Conservation (phyloP, 2,329 filamentous ascomycete species). For the Stagonosporopsis chrysanthemi region DNA sequence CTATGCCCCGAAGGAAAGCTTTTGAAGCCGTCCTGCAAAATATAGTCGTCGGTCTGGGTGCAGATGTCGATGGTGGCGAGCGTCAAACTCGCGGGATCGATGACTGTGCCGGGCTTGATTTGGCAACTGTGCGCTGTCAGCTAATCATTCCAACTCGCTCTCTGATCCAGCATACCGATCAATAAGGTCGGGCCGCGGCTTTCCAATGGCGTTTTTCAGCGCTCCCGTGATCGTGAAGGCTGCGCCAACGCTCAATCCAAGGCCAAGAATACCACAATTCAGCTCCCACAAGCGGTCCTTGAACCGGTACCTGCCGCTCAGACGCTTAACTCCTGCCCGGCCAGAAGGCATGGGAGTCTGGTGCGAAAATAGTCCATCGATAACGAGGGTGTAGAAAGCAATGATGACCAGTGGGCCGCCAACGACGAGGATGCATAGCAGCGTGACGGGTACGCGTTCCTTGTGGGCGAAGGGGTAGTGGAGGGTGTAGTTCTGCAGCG, state of each 20-base stretch:
- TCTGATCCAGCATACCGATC: conserved; percentile 52
- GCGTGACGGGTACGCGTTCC: conserved; percentile 61
- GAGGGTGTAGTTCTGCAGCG: conserved; percentile 63
- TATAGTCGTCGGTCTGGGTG: conserved; percentile 56
- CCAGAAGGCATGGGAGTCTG: conserved; percentile 41
- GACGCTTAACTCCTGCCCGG: conserved; percentile 41
- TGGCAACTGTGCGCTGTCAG: conserved; percentile 32
- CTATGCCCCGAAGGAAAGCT: conserved; percentile 67
- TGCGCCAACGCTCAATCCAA: conserved; percentile 61
- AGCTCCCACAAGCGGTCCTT: conserved; percentile 68
- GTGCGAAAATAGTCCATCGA: conserved; percentile 67
- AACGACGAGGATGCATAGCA: conserved; percentile 59
- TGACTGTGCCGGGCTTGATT: conserved; percentile 17
- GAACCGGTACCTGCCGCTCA: conserved; percentile 58
- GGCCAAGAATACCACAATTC: conserved; percentile 66
- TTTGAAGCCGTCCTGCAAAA: conserved; percentile 66
- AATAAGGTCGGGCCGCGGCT: conserved; percentile 67
- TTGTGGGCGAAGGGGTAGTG: conserved; percentile 65
- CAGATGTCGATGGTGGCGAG: conserved; percentile 55
- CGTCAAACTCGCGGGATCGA: conserved; percentile 4
- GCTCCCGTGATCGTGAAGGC: conserved; percentile 65
- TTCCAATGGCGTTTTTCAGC: conserved; percentile 66
- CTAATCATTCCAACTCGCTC: background rate
- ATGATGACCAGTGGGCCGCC: conserved; percentile 61
- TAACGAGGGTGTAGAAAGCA: conserved; percentile 62